Base-by-base conservation (phyloP, 2,329 filamentous ascomycete genomes). In the Trichoderma pleuroti region DNA sequence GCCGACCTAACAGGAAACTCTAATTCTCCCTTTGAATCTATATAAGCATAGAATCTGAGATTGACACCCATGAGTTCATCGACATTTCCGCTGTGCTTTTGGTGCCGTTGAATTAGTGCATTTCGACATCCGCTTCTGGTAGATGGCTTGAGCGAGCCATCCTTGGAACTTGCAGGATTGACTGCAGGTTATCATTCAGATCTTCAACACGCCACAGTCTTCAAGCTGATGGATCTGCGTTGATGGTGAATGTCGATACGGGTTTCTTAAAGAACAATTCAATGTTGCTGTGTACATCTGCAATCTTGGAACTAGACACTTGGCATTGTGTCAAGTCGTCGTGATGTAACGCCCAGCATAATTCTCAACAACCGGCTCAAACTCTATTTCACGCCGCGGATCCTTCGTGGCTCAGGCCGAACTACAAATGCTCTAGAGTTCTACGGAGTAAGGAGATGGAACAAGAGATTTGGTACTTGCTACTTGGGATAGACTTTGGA, bases 321-420 rank as follows among this genome's bases (percentile, higher is more conserved):
- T 24, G n/a, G 21, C 11, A 52, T 24, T 24, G 42, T 52, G 46
- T 52, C 46, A 52, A 52, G 46, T 24, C 46, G 14, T 12, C 21
- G 42, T 8, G n/a, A 26, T 49, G n/a, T 26, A 4, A 42, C 36
- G 14, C 39, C 9, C 26, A 36, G 21, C 46, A 24, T 24, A 14
- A 12, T 24, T 66, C 12, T 34, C 28, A 26, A n/a, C 14, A 24
- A 26, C 36, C 28, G 56, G 66, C 14, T 28, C 26, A 24, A 68
- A 68, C 66, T 61, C 18, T 68, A 61, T 61, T 68, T 1, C n/a
- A 34, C 34, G 66, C 66, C 39, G 39, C 30, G 56, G 56, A 61
- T 36, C 39, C 14, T 68, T 21, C 26, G 30, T 34, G 11, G 21
- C 21, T 56, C 39, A 11, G 36, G 54, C 52, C 49, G 65, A 68